Conservation (phyloP, 176 grass and related monocot genomes). For the Poa annua region DNA sequence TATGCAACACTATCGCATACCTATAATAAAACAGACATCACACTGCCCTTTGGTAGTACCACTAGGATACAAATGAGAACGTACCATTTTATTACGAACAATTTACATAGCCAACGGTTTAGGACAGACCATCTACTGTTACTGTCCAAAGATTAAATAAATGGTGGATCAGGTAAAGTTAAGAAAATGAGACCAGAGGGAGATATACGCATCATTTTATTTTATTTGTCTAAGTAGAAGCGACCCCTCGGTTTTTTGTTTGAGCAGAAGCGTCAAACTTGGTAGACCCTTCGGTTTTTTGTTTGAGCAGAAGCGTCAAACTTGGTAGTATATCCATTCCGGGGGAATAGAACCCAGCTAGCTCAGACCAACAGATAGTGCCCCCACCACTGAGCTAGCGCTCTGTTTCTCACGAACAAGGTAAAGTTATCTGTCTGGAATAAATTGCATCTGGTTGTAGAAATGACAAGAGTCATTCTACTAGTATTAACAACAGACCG, state of each 20-base stretch:
- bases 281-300: neutral
- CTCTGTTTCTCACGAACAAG: neutral
- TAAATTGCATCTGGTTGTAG: neutral
- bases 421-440: neutral
- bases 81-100: neutral
- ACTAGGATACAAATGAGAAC: neutral
- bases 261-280: neutral
- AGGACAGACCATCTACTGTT: neutral
- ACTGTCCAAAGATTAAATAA: neutral
- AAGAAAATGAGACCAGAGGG: neutral
- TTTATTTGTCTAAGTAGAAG: neutral
- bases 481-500: neutral
- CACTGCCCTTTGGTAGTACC: conserved; percentile 6
- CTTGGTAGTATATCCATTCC: neutral
- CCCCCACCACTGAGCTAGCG: neutral
- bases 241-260: neutral
- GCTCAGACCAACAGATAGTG: neutral
- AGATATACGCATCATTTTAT: neutral
- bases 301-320: neutral
- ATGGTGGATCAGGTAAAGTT: neutral
- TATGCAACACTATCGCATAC: neutral
- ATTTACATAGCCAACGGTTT: neutral
- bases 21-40: neutral
- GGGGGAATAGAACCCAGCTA: neutral
- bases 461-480: conserved; percentile 4